These are phyloP conservation scores for Hanseniaspora clermontiae DNA, from an alignment of 805 yeast species.

Conservation along the genomic window DNA sequence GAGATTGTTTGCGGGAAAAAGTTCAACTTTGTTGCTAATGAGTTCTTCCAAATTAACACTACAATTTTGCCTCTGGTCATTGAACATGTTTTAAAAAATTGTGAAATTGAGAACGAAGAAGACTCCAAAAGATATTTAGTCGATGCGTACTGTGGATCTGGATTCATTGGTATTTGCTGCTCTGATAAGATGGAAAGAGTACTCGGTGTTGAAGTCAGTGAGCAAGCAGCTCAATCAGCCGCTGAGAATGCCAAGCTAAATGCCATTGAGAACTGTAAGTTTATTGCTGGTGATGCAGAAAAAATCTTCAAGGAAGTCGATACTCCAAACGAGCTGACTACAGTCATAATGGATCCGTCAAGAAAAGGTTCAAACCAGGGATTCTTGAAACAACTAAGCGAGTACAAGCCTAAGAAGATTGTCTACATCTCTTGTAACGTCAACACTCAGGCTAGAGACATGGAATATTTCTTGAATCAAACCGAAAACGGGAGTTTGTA, in stretches of 20 bases:
- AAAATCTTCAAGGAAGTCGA: conserved; percentile 67
- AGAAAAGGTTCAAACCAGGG: conserved; percentile 91
- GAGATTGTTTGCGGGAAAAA: conserved; percentile 64
- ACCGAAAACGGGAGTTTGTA: conserved; percentile 53
- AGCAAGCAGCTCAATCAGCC: conserved; percentile 84
- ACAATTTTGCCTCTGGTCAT: conserved; percentile 78
- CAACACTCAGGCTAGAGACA: conserved; percentile 91
- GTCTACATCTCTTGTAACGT: conserved; percentile 97
- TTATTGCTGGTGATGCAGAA: conserved; percentile 87
- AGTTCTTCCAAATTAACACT: conserved; percentile 91
- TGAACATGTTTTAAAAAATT: conserved; percentile 60
- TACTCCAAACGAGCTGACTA: conserved; percentile 62
- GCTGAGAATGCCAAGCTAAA: conserved; percentile 65
- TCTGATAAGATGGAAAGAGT: conserved; percentile 70
- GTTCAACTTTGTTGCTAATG: conserved; percentile 86
- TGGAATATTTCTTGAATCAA: conserved; percentile 64
- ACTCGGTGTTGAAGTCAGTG: conserved; percentile 87
- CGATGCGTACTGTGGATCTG: conserved; percentile 95
- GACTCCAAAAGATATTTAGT: conserved; percentile 54
- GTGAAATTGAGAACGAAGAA: conserved; percentile 33
- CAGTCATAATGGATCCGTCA: conserved; percentile 92
- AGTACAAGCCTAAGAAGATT: conserved; percentile 68
- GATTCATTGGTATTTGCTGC: conserved; percentile 79
- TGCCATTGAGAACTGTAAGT: conserved; percentile 62
- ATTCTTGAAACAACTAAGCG: conserved; percentile 74